Conservation (phyloP, 164 flowering plant genomes). For the Kalanchoe fedtschenkoi region DNA sequence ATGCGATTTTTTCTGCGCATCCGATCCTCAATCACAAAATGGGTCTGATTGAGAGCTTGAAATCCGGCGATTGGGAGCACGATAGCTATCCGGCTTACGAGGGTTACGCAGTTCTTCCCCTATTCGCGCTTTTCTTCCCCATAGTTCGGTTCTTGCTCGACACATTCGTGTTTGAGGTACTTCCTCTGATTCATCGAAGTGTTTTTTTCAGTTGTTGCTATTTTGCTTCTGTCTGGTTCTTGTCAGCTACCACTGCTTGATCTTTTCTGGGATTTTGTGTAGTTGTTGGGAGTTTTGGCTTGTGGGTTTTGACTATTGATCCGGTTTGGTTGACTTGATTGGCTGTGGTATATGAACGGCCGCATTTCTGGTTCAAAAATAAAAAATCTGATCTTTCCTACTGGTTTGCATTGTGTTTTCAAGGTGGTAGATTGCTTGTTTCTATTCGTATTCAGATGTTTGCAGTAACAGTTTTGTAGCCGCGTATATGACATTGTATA, state of each 20-base stretch:
- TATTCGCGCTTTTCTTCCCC: constrained; percentile 66
- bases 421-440: neutral
- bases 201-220: neutral
- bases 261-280: neutral
- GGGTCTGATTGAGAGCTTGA: neutral
- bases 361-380: neutral
- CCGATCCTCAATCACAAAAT: neutral
- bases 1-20: neutral
- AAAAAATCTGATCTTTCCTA: neutral
- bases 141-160: constrained; percentile 67
- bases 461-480: constrained; percentile 46
- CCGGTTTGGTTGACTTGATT: too few species aligned
- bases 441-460: neutral
- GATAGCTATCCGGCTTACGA: constrained; percentile 57
- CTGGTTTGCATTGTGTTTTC: too few species aligned
- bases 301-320: neutral
- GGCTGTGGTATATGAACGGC: too few species aligned
- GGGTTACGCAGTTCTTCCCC: constrained; percentile 53
- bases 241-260: neutral
- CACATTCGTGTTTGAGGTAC: constrained; percentile 73
- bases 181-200: neutral
- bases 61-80: constrained; percentile 29
- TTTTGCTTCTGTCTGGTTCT: neutral
- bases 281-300: neutral
- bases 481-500: constrained; percentile 67